Conservation (phyloP, 1,139 yeast species). For the Spathaspora sp. region DNA sequence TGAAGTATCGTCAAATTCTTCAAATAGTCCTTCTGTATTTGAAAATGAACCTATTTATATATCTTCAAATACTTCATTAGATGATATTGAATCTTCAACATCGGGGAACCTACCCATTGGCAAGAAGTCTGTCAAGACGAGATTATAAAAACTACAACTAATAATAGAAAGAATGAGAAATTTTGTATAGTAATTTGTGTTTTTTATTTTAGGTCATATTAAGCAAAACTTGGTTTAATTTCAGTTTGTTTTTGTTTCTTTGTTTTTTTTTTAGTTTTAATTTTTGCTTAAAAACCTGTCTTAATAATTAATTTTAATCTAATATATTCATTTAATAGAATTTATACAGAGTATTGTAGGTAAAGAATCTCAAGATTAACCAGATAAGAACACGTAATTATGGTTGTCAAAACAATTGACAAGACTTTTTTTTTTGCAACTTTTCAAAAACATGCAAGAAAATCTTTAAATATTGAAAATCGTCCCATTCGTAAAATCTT, state of each 20-base stretch:
- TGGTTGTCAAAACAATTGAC: neutral
- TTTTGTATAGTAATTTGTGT: neutral
- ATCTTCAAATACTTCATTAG: slow-evolving; percentile 31
- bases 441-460: neutral
- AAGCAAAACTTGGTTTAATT: neutral
- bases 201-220: neutral
- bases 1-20: slow-evolving; percentile 23
- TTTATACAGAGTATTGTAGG: neutral
- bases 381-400: too few species aligned
- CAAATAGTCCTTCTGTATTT: slow-evolving; percentile 44
- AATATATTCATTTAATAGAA: neutral
- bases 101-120: neutral
- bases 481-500: too few species aligned
- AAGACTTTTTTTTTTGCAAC: neutral
- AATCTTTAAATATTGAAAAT: neutral
- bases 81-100: slow-evolving; percentile 23
- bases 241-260: too few species aligned
- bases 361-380: neutral
- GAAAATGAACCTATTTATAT: slow-evolving; percentile 11
- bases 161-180: neutral
- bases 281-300: neutral
- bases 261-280: neutral
- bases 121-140: slow-evolving; percentile 3
- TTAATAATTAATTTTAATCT: slow-evolving; percentile 1
- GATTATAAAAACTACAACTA: neutral